These are phyloP conservation scores for Xylariales sp. DNA, from an alignment of 2,329 filamentous ascomycete genomes.

Conservation along the genomic window DNA sequence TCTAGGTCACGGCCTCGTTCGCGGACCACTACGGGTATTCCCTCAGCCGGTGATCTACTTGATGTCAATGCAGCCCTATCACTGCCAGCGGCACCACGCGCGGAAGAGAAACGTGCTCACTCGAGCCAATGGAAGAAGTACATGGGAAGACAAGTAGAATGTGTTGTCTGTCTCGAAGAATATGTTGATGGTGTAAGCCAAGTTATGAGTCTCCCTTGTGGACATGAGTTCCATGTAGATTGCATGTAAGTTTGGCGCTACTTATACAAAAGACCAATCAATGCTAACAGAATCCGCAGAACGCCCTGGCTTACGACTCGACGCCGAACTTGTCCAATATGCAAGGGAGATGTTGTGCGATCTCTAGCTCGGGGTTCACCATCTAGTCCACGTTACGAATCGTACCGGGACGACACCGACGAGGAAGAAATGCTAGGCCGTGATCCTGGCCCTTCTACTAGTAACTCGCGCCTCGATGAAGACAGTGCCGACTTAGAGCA, in stretches of 20 bases:
- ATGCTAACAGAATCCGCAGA: conserved; percentile 59
- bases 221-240: conserved; percentile 96
- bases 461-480: conserved; percentile 38
- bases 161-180: conserved; percentile 95
- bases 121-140: conserved; percentile 72
- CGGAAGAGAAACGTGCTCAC: conserved; percentile 62
- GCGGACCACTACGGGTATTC: conserved; percentile 71
- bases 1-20: conserved; percentile 70
- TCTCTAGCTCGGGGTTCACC: conserved; percentile 68
- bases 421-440: conserved; percentile 49
- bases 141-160: conserved; percentile 80
- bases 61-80: conserved; percentile 58
- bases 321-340: conserved; percentile 96
- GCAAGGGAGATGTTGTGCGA: conserved; percentile 94
- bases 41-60: conserved; percentile 61
- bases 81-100: conserved; percentile 52
- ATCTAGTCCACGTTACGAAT: conserved; percentile 64
- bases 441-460: conserved; percentile 42
- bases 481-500: conserved; percentile 58
- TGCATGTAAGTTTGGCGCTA: conserved; percentile 84
- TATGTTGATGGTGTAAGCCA: conserved; percentile 93
- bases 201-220: conserved; percentile 97
- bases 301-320: conserved; percentile 97
- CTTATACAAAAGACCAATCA: conserved; percentile 15
- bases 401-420: conserved; percentile 65